Evolutionary conservation across 2,329 filamentous ascomycete genomes (phyloP).

Genomic region (Pezicula neosporulosa): DNA sequence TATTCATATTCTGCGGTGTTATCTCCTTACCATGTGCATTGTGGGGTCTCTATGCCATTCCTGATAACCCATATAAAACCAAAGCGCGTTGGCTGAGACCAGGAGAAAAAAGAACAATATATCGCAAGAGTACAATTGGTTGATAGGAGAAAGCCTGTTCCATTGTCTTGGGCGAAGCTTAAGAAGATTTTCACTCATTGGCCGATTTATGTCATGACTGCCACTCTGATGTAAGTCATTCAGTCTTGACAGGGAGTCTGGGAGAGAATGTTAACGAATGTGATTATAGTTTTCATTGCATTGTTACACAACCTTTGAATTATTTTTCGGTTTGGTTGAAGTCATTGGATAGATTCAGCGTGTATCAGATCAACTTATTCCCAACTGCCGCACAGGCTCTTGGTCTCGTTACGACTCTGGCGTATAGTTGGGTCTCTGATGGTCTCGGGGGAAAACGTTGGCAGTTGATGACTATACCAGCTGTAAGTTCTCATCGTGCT

Average conservation of each 20-base stretch:
- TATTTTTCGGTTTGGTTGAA: neutral
- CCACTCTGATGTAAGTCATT: neutral
- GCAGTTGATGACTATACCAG: neutral
- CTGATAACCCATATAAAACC: neutral
- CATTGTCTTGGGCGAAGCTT: neutral
- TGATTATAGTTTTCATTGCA: neutral
- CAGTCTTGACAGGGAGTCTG: neutral
- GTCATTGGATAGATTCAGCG: neutral
- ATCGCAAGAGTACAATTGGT: neutral
- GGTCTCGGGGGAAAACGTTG: neutral
- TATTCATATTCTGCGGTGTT: conserved; percentile 36
- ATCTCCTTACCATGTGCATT: neutral
- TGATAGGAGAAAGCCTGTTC: neutral
- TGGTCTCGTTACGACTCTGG: neutral
- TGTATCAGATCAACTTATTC: neutral
- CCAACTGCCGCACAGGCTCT: neutral
- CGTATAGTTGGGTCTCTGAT: neutral
- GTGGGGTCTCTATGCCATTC: neutral
- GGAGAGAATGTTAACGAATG: neutral
- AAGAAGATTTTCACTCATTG: neutral
- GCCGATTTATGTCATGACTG: neutral
- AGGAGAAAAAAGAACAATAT: neutral
- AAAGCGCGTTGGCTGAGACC: neutral
- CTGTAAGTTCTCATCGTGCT: neutral
- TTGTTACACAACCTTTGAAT: neutral